Evolutionary conservation across 495 filamentous ascomycete genomes (phyloP).

Genomic region (Clavariopsis aquatica): DNA sequence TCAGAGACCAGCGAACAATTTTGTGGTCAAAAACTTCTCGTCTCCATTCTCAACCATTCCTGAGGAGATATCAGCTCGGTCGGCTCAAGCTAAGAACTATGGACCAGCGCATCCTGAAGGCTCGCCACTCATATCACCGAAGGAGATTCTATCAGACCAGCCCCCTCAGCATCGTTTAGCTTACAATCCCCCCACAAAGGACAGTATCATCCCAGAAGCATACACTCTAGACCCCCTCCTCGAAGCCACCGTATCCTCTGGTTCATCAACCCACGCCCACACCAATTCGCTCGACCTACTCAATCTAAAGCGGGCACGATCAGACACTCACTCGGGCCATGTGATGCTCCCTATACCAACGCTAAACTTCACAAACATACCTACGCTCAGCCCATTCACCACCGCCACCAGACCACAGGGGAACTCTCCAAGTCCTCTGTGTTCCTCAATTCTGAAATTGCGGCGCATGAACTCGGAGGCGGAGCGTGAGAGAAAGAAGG

Average conservation of each 20-base stretch:
- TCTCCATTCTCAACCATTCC: conserved; percentile 30
- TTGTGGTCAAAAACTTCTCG: conserved; percentile 8
- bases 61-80: conserved; percentile 10
- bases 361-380: conserved; percentile 24
- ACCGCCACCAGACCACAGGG: conserved; percentile 31
- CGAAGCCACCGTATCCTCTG: conserved; percentile 28
- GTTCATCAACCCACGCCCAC: not conserved
- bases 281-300: not conserved
- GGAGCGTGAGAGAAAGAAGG: conserved; percentile 20
- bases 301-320: not conserved
- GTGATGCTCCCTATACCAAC: conserved; percentile 9
- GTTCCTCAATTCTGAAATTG: conserved; percentile 37
- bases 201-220: conserved; percentile 9
- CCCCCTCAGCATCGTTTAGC: conserved; percentile 2
- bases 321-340: conserved; percentile 8
- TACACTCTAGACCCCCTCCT: conserved; percentile 21
- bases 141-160: conserved; percentile 27
- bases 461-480: conserved; percentile 45
- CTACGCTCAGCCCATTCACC: conserved; percentile 19
- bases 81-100: conserved; percentile 9
- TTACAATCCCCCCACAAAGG: conserved; percentile 1
- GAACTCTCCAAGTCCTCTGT: conserved; percentile 36
- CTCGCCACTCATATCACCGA: conserved; percentile 42
- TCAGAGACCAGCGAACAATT: conserved; percentile 10
- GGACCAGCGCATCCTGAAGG: conserved; percentile 27